phyloP scores from a whole-genome alignment of 164 flowering plant species.

The Kingdonia uniflora region DNA sequence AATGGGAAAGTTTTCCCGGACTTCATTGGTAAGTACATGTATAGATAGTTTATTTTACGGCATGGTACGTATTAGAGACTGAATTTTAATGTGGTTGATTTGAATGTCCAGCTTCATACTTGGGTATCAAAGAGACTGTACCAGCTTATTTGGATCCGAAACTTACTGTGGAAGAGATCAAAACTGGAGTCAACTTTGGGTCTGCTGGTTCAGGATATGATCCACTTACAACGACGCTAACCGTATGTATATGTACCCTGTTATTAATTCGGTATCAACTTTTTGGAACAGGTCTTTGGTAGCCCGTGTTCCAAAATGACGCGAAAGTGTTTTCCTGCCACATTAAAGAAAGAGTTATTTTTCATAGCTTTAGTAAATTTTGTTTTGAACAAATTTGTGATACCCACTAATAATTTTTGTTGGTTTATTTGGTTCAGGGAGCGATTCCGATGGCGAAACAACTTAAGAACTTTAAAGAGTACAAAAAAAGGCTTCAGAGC shows the following conservation, averaged over 20 bases:
- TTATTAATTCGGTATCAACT: background rate
- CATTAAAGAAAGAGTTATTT: background rate
- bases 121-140: slow-evolving; percentile 45
- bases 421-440: slow-evolving; percentile 10
- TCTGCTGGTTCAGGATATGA: slow-evolving; percentile 72
- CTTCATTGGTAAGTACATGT: slow-evolving; percentile 29
- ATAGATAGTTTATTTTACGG: background rate
- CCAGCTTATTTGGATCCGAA: slow-evolving; percentile 61
- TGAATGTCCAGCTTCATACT: slow-evolving; percentile 31
- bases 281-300: background rate
- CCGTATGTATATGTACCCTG: slow-evolving; percentile 10
- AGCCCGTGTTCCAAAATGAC: no score
- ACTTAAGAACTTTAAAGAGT: slow-evolving; percentile 26
- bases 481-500: slow-evolving; percentile 14
- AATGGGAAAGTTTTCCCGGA: slow-evolving; percentile 52
- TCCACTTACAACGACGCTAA: slow-evolving; percentile 18
- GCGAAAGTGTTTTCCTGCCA: no score
- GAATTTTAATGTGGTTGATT: background rate
- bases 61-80: no score
- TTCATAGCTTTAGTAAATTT: background rate
- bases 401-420: background rate
- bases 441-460: slow-evolving; percentile 20
- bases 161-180: slow-evolving; percentile 39
- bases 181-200: slow-evolving; percentile 72
- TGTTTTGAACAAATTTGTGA: background rate